These are phyloP conservation scores for Macadamia integrifolia DNA, from an alignment of 164 flowering plant genomes.

Conservation along the genomic window DNA sequence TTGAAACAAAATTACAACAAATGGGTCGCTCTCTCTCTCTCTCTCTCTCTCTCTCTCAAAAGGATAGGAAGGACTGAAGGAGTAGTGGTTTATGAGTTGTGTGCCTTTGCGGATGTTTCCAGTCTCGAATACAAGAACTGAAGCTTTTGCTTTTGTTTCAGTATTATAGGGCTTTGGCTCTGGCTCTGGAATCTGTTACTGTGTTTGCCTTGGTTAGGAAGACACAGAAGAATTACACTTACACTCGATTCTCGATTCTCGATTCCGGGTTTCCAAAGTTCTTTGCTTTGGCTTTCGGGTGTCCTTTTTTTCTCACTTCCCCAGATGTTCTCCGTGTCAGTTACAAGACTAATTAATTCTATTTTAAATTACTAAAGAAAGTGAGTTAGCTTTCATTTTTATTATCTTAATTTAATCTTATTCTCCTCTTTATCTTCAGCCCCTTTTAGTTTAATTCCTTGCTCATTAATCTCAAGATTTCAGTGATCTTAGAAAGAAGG, in stretches of 20 bases:
- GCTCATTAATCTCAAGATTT: too few species aligned
- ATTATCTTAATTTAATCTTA: not conserved
- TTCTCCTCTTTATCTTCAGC: too few species aligned
- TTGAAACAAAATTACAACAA: slow-evolving; percentile 1
- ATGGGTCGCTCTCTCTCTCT: too few species aligned
- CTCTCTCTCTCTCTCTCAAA: slow-evolving; percentile 1
- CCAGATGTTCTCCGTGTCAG: slow-evolving; percentile 56
- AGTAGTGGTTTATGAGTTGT: slow-evolving; percentile 2
- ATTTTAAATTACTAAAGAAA: slow-evolving; percentile 20
- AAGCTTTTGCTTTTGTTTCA: slow-evolving; percentile 59
- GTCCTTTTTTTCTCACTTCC: slow-evolving; percentile 67
- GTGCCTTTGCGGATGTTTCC: slow-evolving; percentile 35
- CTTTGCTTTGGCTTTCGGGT: slow-evolving; percentile 30
- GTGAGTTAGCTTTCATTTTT: slow-evolving; percentile 24
- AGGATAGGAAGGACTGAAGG: slow-evolving; percentile 10
- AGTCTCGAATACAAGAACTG: slow-evolving; percentile 74
- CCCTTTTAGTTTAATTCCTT: too few species aligned
- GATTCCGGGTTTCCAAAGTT: slow-evolving; percentile 52
- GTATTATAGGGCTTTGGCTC: slow-evolving; percentile 17
- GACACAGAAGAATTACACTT: slow-evolving; percentile 39
- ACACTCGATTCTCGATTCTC: not conserved
- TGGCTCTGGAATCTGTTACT: slow-evolving; percentile 36
- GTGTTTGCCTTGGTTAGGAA: slow-evolving; percentile 41
- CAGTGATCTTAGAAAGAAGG: too few species aligned
- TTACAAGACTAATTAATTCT: not conserved